phyloP scores from a whole-genome alignment of 305 asterid genomes.

The Fraxinus platypoda region DNA sequence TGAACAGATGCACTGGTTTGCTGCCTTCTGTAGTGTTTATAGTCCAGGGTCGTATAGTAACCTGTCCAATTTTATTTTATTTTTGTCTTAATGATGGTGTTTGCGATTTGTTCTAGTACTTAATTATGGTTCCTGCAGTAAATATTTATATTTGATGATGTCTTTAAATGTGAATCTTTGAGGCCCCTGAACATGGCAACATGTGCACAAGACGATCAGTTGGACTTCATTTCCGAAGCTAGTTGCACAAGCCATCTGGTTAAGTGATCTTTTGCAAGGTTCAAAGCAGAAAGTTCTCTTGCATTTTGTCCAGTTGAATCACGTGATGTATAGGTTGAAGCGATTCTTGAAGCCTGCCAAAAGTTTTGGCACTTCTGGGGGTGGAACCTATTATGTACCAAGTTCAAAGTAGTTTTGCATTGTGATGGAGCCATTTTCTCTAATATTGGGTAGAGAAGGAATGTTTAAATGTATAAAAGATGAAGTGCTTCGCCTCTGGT shows the following conservation, averaged over 20 bases:
- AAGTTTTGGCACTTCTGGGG: slow-evolving; percentile 18
- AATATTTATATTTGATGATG: slow-evolving; percentile 21
- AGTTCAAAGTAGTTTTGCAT: slow-evolving; percentile 18
- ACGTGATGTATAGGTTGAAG: slow-evolving; percentile 1
- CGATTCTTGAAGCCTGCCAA: slow-evolving; percentile 9
- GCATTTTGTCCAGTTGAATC: background rate
- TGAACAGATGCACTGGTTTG: slow-evolving; percentile 7
- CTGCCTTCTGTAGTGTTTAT: background rate
- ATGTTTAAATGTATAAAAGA: slow-evolving; percentile 15
- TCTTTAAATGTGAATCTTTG: slow-evolving; percentile 11
- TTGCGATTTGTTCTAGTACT: slow-evolving; percentile 9
- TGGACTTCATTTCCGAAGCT: slow-evolving; percentile 20
- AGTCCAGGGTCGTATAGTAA: background rate
- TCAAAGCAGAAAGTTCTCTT: slow-evolving; percentile 16
- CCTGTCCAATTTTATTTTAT: background rate
- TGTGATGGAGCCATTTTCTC: slow-evolving; percentile 14
- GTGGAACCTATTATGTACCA: slow-evolving; percentile 14
- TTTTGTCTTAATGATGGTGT: background rate
- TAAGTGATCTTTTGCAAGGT: slow-evolving; percentile 18
- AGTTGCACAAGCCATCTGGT: slow-evolving; percentile 14
- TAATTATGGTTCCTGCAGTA: slow-evolving; percentile 14
- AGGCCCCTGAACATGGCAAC: slow-evolving; percentile 8
- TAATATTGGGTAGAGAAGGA: slow-evolving; percentile 18
- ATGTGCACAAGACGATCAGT: slow-evolving; percentile 14
- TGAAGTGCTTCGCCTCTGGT: slow-evolving; percentile 16